Evolutionary conservation across 768 basidiomycete genomes (phyloP).

Genomic region (Mycena latifolia): DNA sequence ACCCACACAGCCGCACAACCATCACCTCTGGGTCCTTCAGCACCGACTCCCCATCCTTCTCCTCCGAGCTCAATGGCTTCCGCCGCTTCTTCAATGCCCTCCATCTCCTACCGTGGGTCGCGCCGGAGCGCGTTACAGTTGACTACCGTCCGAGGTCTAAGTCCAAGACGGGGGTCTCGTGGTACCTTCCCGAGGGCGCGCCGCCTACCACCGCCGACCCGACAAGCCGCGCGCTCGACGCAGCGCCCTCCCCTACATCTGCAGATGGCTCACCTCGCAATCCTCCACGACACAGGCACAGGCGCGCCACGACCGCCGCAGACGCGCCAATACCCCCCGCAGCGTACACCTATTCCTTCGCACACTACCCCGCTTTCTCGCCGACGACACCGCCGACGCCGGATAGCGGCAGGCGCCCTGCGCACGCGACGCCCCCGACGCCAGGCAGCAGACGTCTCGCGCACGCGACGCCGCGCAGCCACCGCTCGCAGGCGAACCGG

Average conservation of each 20-base stretch:
- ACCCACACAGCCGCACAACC: constrained; percentile 27
- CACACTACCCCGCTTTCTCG: constrained; percentile 29
- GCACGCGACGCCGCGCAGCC: no score
- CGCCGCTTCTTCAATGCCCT: constrained; percentile 34
- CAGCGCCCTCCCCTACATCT: constrained; percentile 10
- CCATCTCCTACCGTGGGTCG: constrained; percentile 36
- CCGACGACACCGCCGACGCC: background rate
- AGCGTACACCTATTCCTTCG: background rate
- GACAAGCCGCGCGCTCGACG: background rate
- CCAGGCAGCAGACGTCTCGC: background rate
- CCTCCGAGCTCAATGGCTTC: constrained; percentile 30
- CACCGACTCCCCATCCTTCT: constrained; percentile 32
- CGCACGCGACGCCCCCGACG: no score
- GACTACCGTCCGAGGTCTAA: constrained; percentile 28
- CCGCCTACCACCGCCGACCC: background rate
- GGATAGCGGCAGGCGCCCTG: background rate
- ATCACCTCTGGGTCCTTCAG: constrained; percentile 24
- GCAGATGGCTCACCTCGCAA: no score
- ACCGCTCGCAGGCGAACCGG: constrained; percentile 1
- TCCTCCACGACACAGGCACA: no score
- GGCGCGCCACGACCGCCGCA: constrained; percentile 7
- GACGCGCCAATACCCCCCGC: constrained; percentile 1
- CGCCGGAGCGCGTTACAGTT: constrained; percentile 30
- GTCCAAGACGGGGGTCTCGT: constrained; percentile 7
- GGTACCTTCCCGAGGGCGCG: constrained; percentile 30